phyloP scores from a whole-genome alignment of 768 basidiomycete genomes.

The Ephemerocybe angulata region DNA sequence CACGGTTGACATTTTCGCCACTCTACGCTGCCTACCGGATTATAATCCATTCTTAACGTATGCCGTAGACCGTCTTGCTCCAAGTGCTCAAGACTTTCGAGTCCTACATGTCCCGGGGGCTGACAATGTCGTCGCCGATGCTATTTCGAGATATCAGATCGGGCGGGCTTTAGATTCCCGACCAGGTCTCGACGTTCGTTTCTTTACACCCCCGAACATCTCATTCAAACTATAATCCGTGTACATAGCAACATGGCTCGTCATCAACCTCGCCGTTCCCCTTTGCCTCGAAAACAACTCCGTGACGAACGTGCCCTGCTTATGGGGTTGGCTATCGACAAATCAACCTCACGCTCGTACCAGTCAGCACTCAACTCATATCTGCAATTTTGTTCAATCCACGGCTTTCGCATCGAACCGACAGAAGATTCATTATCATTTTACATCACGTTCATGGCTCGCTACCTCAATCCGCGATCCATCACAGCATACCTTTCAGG shows the following conservation, averaged over 20 bases:
- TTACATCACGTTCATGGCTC: constrained; percentile 33
- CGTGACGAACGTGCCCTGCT: constrained; percentile 22
- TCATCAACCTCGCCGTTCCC: constrained; percentile 10
- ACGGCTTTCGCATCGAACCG: constrained; percentile 26
- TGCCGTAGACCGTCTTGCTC: constrained; percentile 15
- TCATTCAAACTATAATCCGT: constrained; percentile 27
- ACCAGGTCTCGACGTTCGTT: background rate
- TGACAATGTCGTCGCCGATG: constrained; percentile 24
- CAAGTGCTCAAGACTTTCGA: constrained; percentile 13
- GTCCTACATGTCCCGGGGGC: constrained; percentile 20
- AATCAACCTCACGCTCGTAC: constrained; percentile 20
- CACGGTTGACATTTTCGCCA: constrained; percentile 26
- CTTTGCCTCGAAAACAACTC: constrained; percentile 29
- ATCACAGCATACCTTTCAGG: constrained; percentile 38
- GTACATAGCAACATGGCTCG: constrained; percentile 19
- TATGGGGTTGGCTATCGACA: constrained; percentile 21
- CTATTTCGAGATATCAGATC: constrained; percentile 16
- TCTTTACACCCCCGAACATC: background rate
- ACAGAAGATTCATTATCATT: constrained; percentile 33
- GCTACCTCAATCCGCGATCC: constrained; percentile 33
- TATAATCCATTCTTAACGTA: constrained; percentile 25
- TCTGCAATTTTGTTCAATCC: constrained; percentile 25
- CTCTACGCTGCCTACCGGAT: constrained; percentile 6
- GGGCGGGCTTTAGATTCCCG: background rate
- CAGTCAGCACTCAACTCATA: constrained; percentile 31